Evolutionary conservation across 257 asterid genomes (phyloP).

Genomic region (Solanum lycopersicoides): DNA sequence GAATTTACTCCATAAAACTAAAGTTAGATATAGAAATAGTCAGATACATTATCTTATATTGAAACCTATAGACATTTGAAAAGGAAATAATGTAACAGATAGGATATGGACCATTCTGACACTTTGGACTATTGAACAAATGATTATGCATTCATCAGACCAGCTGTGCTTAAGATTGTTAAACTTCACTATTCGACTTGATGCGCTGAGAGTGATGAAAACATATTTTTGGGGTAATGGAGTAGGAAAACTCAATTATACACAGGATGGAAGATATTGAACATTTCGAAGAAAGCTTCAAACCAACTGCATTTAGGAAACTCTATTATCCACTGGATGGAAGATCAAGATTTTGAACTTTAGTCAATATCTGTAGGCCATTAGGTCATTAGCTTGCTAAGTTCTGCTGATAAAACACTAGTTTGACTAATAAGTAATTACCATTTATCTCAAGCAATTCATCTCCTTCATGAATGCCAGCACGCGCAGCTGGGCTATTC

Average conservation of each 20-base stretch:
- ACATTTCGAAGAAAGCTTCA: background rate
- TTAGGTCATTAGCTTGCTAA: background rate
- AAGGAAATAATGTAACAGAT: background rate
- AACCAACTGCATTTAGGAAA: background rate
- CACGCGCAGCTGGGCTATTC: conserved; percentile 93
- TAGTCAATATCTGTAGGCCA: background rate
- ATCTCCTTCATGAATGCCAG: conserved; percentile 93
- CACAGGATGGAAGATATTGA: background rate
- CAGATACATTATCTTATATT: background rate
- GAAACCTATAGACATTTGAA: background rate
- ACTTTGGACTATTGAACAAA: background rate
- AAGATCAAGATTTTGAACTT: background rate
- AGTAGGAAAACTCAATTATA: background rate
- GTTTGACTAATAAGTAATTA: conserved; percentile 12
- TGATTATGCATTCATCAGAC: background rate
- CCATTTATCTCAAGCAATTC: conserved; percentile 84
- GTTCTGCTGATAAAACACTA: background rate
- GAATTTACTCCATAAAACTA: background rate
- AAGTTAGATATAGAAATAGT: background rate
- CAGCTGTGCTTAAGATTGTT: background rate
- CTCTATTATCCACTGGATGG: background rate
- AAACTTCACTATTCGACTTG: background rate
- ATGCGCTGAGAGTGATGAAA: background rate
- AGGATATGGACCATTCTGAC: background rate
- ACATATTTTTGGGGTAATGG: background rate